phyloP scores from a whole-genome alignment of 177 flowering plant genomes.

The Vitis hybrid region DNA sequence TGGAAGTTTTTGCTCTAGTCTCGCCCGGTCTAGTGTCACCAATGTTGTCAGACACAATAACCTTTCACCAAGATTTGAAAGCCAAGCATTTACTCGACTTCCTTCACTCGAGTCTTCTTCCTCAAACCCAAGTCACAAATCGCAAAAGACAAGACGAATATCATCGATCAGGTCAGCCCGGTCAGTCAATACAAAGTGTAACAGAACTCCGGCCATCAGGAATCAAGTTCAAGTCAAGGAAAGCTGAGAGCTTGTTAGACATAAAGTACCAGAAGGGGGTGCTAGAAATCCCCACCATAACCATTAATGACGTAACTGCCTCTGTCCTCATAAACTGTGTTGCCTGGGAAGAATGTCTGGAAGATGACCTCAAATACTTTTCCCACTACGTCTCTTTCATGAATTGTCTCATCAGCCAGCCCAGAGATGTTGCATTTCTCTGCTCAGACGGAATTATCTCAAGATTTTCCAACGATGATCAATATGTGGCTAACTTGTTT shows the following conservation, averaged over 20 bases:
- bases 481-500: constrained; percentile 5
- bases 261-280: constrained; percentile 7
- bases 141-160: too few species aligned
- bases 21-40: not conserved
- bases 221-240: constrained; percentile 12
- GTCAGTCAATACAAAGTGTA: not conserved
- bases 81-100: not conserved
- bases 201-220: constrained; percentile 14
- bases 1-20: not conserved
- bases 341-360: constrained; percentile 11
- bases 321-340: constrained; percentile 5
- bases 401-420: constrained; percentile 4
- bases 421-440: constrained; percentile 8
- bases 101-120: not conserved
- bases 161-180: not conserved
- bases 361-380: not conserved
- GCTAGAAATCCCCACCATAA: constrained; percentile 14
- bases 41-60: too few species aligned
- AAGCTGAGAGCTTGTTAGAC: constrained; percentile 7
- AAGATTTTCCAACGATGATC: constrained; percentile 1
- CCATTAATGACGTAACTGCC: constrained; percentile 11
- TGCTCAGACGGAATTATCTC: constrained; percentile 8
- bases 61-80: not conserved
- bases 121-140: not conserved
- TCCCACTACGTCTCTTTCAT: constrained; percentile 9